A percentile compares a stretch with the other conserved stretches of the same genome.
Evolutionary conservation across 805 yeast species (phyloP).

Genomic region (Ogataea thermomethanolica): DNA sequence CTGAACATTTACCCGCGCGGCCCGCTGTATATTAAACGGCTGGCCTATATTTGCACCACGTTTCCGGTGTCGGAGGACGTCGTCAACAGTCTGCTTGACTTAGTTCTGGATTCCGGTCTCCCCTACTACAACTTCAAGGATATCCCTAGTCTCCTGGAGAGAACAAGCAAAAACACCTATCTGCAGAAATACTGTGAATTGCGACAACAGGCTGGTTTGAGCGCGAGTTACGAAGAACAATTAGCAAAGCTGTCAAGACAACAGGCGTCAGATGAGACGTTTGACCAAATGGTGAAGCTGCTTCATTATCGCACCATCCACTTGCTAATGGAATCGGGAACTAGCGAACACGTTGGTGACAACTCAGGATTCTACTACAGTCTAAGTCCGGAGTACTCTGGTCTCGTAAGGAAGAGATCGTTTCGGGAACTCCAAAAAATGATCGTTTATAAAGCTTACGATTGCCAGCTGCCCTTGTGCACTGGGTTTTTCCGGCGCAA

Average conservation of each 20-base stretch:
- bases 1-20: slow-evolving; percentile 11
- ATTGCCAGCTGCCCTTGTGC: slow-evolving; percentile 13
- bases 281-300: slow-evolving; percentile 12
- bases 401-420: slow-evolving; percentile 11
- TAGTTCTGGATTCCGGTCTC: slow-evolving; percentile 14
- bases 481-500: slow-evolving; percentile 18
- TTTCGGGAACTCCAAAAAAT: slow-evolving; percentile 19
- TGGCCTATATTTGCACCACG: slow-evolving; percentile 17
- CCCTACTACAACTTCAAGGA: slow-evolving; percentile 16
- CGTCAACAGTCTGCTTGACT: slow-evolving; percentile 9
- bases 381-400: slow-evolving; percentile 18
- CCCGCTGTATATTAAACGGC: slow-evolving; percentile 22
- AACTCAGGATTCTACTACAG: slow-evolving; percentile 19
- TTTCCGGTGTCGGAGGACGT: slow-evolving; percentile 10
- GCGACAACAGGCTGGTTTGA: slow-evolving; percentile 4
- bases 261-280: slow-evolving; percentile 7
- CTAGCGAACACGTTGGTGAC: slow-evolving; percentile 22
- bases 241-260: slow-evolving; percentile 4
- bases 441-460: slow-evolving; percentile 21
- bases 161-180: slow-evolving; percentile 3
- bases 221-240: slow-evolving; percentile 10
- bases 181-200: slow-evolving; percentile 6
- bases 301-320: slow-evolving; percentile 13
- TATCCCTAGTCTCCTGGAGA: slow-evolving; percentile 13
- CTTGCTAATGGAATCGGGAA: slow-evolving; percentile 17